Percentiles rank a stretch among this genome's conserved stretches.
Conservation (phyloP, 495 filamentous ascomycete species). For the Aspergillus incahuasiensis region DNA sequence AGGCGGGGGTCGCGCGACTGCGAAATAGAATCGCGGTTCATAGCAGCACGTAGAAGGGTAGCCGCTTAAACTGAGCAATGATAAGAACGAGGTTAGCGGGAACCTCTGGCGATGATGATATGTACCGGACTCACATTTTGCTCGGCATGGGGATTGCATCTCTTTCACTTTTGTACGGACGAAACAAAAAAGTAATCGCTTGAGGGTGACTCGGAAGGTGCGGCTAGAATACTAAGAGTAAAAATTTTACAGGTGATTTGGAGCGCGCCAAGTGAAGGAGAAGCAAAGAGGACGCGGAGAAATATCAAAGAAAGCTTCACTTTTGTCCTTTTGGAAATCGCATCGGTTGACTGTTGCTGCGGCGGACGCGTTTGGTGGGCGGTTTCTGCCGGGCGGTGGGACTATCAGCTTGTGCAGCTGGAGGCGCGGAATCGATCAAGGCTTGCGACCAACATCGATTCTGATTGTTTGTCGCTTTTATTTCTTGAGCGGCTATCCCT, state of each 20-base stretch:
- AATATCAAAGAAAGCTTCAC: not conserved
- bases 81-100: not conserved
- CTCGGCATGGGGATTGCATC: not conserved
- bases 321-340: not conserved
- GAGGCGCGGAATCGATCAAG: conserved; percentile 6
- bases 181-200: no score
- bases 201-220: no score
- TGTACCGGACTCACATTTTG: not conserved
- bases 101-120: not conserved
- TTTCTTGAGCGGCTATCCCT: not conserved
- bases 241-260: no score
- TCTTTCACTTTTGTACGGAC: not conserved
- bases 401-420: conserved; percentile 6
- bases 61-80: not conserved
- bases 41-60: not conserved
- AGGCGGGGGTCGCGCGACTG: conserved; percentile 11
- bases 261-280: not conserved
- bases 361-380: not conserved
- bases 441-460: conserved; percentile 6
- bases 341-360: not conserved
- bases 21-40: conserved; percentile 1
- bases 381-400: conserved; percentile 30
- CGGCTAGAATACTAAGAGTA: no score
- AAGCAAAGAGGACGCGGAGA: not conserved
- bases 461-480: conserved; percentile 9